Evolutionary conservation across 768 basidiomycete genomes (phyloP), one percentile per base, ranked within the genome.

Genomic region (Lentinula lateritia): DNA sequence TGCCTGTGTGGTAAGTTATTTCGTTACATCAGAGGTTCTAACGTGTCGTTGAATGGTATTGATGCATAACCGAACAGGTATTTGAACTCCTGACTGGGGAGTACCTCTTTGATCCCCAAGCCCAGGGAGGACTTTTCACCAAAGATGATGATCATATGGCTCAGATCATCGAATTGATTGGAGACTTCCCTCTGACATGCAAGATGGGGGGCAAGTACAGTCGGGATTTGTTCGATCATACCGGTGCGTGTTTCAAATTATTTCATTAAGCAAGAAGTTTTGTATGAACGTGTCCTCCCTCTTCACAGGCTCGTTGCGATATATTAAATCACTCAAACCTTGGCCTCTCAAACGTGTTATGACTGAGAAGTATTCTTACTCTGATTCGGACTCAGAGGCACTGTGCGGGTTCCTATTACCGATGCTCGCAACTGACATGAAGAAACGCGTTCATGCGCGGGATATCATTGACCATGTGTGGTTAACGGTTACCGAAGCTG

Each of bases 91-190:
- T 95, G 63, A 95, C 93, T 0, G 91, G 91, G 20, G 95, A 96
- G 71, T 95, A 89, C 71, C 83, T 97, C 45, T 96, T 97, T 71
- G 94, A 96, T 70, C 92, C 92, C 15, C 90, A 91, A 63, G 86
- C 85, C 32, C 89, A 91, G 72, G 85, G 86, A 28, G 87, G 88
- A 65, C 74, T 90, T 50, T 95, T 93, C 68, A 88, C 86, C 62
- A 95, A 95, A 74, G 94, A 97, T 72, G 94, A 95, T 69, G 96
- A 98, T 71, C 95, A 97, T 67, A 86, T 95, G 83, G 95, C 95
- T 39, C 94, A 95, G 76, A 92, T 96, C 63, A 88, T 95, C 60
- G 95, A 97, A 76, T 78, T 97, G 9, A 75, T 95, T 62, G 94
- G 94, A 38, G 90, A 94, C 73, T 85, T 88, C 63, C 75, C 85